A percentile compares a stretch with the other conserved stretches of the same genome.
These are phyloP conservation scores for Fusarium napiforme DNA, from an alignment of 2,329 filamentous ascomycete genomes.

Conservation along the genomic window DNA sequence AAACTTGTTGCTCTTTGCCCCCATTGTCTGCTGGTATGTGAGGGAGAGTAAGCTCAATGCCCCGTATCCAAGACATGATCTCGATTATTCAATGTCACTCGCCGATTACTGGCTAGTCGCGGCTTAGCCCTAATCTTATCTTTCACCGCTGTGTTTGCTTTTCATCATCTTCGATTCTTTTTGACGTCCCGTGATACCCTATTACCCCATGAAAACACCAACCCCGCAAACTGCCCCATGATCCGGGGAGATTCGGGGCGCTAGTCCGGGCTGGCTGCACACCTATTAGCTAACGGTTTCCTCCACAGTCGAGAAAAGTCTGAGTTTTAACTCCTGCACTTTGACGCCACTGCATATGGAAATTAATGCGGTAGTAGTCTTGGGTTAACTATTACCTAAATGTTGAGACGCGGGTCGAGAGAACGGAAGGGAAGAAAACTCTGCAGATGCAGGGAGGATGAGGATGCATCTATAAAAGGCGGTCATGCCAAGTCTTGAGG, in stretches of 20 bases:
- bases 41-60: too few relatives aligned
- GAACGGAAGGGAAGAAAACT: background rate
- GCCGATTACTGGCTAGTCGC: background rate
- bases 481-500: slow-evolving; percentile 4
- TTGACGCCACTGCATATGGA: background rate
- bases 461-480: slow-evolving; percentile 9
- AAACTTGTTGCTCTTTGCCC: rapidly evolving
- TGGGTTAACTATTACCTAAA: slow-evolving; percentile 31
- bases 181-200: slow-evolving; percentile 1
- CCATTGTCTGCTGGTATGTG: background rate
- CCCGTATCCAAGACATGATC: background rate
- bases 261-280: slow-evolving; percentile 20
- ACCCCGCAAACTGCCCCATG: slow-evolving; percentile 30
- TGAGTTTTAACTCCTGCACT: slow-evolving; percentile 8
- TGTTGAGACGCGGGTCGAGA: background rate
- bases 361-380: background rate
- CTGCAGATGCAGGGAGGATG: background rate
- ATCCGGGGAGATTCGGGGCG: slow-evolving; percentile 30
- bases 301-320: background rate
- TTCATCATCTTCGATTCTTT: slow-evolving; percentile 3
- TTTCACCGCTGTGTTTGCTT: background rate
- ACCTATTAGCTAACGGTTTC: slow-evolving; percentile 35
- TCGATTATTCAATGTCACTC: background rate
- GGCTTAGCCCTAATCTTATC: background rate
- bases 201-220: slow-evolving; percentile 34